These are phyloP conservation scores for Podospora pseudocomata DNA, from an alignment of 495 filamentous ascomycete genomes.

Conservation along the genomic window DNA sequence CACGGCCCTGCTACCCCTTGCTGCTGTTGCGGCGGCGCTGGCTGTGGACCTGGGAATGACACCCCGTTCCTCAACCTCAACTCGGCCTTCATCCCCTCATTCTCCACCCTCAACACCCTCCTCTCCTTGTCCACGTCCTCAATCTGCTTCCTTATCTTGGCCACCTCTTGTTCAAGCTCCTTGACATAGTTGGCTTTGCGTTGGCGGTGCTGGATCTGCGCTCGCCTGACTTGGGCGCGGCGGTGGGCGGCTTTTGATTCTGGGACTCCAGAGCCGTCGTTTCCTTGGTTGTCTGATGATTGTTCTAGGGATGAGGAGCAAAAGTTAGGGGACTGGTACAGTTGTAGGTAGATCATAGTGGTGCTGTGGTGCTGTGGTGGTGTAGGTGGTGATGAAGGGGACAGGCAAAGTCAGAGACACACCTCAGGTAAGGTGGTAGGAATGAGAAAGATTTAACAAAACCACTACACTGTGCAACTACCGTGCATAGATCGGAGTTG, in stretches of 20 bases:
- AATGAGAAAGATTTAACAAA: no score
- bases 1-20: conserved; percentile 8
- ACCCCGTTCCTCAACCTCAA: not conserved
- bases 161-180: conserved; percentile 47
- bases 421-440: no score
- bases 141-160: conserved; percentile 44
- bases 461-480: no score
- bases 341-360: not conserved
- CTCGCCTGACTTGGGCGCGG: conserved; percentile 48
- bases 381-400: not conserved
- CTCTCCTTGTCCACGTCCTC: conserved; percentile 32
- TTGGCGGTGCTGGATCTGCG: conserved; percentile 51
- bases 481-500: no score
- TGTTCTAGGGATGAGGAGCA: not conserved
- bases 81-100: conserved; percentile 26
- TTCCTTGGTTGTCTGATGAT: conserved; percentile 2
- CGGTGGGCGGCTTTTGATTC: conserved; percentile 38
- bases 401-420: not conserved
- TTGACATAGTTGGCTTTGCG: conserved; percentile 51
- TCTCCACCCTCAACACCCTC: conserved; percentile 35
- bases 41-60: not conserved
- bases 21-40: conserved; percentile 5
- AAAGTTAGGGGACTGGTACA: not conserved
- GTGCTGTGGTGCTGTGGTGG: not conserved
- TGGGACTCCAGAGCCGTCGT: not conserved